phyloP scores from a whole-genome alignment of 192 early-diverging fungal genomes.

The Phycomyces nitens region DNA sequence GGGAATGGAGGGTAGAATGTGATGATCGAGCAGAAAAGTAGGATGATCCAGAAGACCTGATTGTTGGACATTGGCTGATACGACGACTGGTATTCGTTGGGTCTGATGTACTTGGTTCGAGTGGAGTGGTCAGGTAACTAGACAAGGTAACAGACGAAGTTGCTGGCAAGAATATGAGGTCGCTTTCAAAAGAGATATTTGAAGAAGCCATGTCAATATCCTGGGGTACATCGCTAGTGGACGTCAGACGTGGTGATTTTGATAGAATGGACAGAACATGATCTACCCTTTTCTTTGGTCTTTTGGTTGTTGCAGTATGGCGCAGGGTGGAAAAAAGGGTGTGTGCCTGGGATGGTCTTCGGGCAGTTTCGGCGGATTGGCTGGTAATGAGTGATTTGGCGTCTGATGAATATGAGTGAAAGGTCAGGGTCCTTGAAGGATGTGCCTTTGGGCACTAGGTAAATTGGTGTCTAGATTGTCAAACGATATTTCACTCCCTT shows the following conservation, averaged over 20 bases:
- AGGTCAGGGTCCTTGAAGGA: not conserved
- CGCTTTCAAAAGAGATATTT: not conserved
- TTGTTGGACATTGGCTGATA: no score
- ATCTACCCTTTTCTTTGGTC: no score
- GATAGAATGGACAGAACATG: no score
- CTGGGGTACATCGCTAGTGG: no score
- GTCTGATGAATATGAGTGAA: constrained; percentile 1
- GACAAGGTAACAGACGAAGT: not conserved
- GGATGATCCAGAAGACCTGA: constrained; percentile 1
- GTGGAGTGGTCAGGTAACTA: not conserved
- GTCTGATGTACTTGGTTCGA: not conserved
- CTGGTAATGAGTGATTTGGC: not conserved
- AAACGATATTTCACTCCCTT: not conserved
- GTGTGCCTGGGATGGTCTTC: not conserved
- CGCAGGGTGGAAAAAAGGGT: no score
- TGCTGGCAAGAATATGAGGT: not conserved
- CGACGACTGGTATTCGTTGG: no score
- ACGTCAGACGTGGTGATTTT: no score
- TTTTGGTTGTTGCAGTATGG: no score
- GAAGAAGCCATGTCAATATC: not conserved
- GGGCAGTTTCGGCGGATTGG: not conserved
- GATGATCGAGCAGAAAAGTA: constrained; percentile 13
- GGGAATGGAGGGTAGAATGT: not conserved
- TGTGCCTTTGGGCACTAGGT: not conserved
- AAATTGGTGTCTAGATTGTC: no score